Conservation (phyloP, 768 basidiomycete species). For the Boletus rubescentipes region DNA sequence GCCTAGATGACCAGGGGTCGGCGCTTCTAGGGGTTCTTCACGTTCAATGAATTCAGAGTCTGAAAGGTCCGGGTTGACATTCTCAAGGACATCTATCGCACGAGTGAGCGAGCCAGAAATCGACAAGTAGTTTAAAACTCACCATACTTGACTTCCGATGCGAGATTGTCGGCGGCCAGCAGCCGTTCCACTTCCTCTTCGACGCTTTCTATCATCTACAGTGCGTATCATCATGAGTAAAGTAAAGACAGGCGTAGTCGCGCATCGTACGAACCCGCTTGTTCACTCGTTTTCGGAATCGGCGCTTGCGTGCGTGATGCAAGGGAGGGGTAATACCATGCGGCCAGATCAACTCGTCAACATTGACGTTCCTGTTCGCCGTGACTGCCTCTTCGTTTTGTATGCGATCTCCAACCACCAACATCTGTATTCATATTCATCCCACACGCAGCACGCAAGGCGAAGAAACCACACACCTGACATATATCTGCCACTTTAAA, state of each 20-base stretch:
- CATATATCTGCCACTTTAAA: constrained; percentile 99
- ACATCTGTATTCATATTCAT: constrained; percentile 61
- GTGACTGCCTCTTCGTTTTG: constrained; percentile 65
- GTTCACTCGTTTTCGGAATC: constrained; percentile 90
- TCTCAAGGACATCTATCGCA: constrained; percentile 73
- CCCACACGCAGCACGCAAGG: constrained; percentile 11
- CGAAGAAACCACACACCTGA: constrained; percentile 55
- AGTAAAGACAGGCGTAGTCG: background rate
- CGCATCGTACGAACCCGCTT: constrained; percentile 52
- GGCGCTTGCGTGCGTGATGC: constrained; percentile 83
- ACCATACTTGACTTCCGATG: constrained; percentile 79
- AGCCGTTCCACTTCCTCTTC: constrained; percentile 91
- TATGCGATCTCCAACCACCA: constrained; percentile 79
- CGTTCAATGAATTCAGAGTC: constrained; percentile 85
- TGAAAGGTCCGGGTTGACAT: constrained; percentile 87
- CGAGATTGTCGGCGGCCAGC: constrained; percentile 74
- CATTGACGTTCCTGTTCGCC: constrained; percentile 70
- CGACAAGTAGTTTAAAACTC: constrained; percentile 13
- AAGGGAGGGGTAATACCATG: constrained; percentile 95
- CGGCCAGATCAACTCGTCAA: constrained; percentile 97
- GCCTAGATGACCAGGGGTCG: constrained; percentile 66
- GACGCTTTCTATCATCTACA: constrained; percentile 88
- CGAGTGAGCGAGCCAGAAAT: background rate
- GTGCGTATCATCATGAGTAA: constrained; percentile 9
- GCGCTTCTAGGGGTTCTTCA: constrained; percentile 57